phyloP scores from a whole-genome alignment of 2,329 filamentous ascomycete species.

The Penicillium fuscoglaucum region DNA sequence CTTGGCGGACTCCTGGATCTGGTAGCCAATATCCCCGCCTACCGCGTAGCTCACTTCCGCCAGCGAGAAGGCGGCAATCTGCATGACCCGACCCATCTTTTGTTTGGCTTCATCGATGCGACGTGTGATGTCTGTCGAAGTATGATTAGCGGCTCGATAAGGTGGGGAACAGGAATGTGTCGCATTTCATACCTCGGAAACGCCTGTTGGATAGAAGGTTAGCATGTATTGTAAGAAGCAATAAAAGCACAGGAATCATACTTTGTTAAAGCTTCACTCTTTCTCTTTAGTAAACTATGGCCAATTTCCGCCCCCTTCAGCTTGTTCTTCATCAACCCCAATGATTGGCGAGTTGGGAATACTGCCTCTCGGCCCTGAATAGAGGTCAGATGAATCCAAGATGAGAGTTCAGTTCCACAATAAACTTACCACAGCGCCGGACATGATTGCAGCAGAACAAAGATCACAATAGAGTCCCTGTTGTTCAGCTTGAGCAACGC shows the following conservation, averaged over 20 bases:
- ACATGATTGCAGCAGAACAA: conserved; percentile 38
- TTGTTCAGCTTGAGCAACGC: conserved; percentile 16
- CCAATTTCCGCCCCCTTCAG: conserved; percentile 90
- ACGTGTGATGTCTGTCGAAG: conserved; percentile 76
- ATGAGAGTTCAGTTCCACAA: conserved; percentile 14
- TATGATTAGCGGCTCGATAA: conserved; percentile 27
- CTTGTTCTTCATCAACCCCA: conserved; percentile 97
- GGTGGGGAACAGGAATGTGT: conserved; percentile 25
- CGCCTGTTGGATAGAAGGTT: conserved; percentile 57
- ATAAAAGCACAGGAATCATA: conserved; percentile 46
- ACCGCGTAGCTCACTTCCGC: conserved; percentile 97
- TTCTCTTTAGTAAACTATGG: conserved; percentile 92
- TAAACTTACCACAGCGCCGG: conserved; percentile 41
- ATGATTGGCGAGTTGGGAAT: conserved; percentile 95
- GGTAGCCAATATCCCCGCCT: conserved; percentile 91
- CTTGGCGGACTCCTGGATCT: conserved; percentile 94
- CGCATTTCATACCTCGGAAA: conserved; percentile 69
- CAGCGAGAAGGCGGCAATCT: conserved; percentile 95
- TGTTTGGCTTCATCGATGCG: conserved; percentile 98
- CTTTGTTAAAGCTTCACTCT: conserved; percentile 98
- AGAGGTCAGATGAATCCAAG: conserved; percentile 22
- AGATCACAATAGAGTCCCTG: conserved; percentile 30
- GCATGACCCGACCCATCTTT: conserved; percentile 99
- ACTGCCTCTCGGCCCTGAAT: conserved; percentile 87
- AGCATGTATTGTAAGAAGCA: conserved; percentile 13